Base-by-base conservation (phyloP, 345 rosid species). In the Anacardium occidentale region DNA sequence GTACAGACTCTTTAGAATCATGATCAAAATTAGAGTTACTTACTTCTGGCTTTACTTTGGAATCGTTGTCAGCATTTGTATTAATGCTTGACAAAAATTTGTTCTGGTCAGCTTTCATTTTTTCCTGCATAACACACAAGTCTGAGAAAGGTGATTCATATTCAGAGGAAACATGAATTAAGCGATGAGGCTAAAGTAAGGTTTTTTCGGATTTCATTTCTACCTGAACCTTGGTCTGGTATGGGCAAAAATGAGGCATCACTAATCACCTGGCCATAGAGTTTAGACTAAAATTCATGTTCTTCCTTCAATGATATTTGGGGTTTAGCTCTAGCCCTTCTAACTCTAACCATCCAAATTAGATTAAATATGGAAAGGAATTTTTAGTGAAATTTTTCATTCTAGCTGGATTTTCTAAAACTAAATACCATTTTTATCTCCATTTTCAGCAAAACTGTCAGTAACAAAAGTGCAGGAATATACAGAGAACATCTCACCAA, bases 51-150 rank as follows among this genome's bases (percentile, higher is more conserved):
- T 72, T 85, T 71, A 85, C 80, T 55, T 78, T 74, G 64, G 78
- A 65, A 75, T 73, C 80, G 62, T 85, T 90, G 78, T 76, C 87
- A 34, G 29, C 69, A 74, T 74, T 55, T 21, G 98, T 70, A 79
- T 80, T 71, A 61, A 91, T 74, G 82, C 83, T 83, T 20, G 90
- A 89, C 83, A 92, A 82, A 76, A 95, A 95, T 79, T 95, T 92
- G 37, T 90, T 83, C 72, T 95, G 99, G 79, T 95, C 99, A 32
- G 91, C 98, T 85, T 84, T 92, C 94, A 95, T 95, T 87, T 91
- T 95, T 76, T 81, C 99, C 99, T 95, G 88, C 87, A 87, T 42
- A 26, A 67, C 60, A 74, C 67, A 69, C 21, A 64, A 26, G 42
- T 54, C 56, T 48, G 32, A 64, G 45, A 68, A 76, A 76, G 69